Base-by-base conservation (phyloP, 805 yeast species). In the Saccharomyces mikatae region DNA sequence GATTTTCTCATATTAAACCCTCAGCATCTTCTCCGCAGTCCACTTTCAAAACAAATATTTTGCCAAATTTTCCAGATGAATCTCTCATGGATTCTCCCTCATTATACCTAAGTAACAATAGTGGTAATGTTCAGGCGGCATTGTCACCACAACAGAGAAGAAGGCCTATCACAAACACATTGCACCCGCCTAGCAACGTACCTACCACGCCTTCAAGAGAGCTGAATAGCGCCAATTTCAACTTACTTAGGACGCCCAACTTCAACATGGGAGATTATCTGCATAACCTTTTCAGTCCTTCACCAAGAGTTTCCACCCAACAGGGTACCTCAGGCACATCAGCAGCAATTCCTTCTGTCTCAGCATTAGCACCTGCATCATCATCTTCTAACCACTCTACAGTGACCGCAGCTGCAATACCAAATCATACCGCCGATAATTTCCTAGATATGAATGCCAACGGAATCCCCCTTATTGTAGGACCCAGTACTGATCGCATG, bases 261-360 rank as follows among this genome's bases (percentile, higher is more conserved):
- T 69, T 69, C 50, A 67, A 66, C 58, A 68, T 69, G 71, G 71
- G 71, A 5, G 72, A 69, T 51, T 69, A 69, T 57, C 68, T 69
- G n/a, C 71, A 69, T 54, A 68, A 62, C 46, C 58, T 69, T 11
- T 69, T 69, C 59, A 66, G 71, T 51, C 73, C 73, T 11, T 68
- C 72, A 10, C 73, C 72, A 11, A 65, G 67, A 13, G 63, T 68
- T 3, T 31, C 41, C 31, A 29, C 30, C 36, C 53, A 9, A 9
- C 49, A 14, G 46, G 26, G 22, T 32, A n/a, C 21, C 5, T 24
- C 36, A 14, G 17, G 22, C 24, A 29, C 22, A 11, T 36, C 44
- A 36, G n/a, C 41, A 11, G 21, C 24, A 22, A 30, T 48, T n/a
- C 14, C 41, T 14, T 30, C 31, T 1, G 48, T 28, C 1, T 31